Conservation (phyloP, 805 yeast species). For the Wickerhamomyces tratensis region DNA sequence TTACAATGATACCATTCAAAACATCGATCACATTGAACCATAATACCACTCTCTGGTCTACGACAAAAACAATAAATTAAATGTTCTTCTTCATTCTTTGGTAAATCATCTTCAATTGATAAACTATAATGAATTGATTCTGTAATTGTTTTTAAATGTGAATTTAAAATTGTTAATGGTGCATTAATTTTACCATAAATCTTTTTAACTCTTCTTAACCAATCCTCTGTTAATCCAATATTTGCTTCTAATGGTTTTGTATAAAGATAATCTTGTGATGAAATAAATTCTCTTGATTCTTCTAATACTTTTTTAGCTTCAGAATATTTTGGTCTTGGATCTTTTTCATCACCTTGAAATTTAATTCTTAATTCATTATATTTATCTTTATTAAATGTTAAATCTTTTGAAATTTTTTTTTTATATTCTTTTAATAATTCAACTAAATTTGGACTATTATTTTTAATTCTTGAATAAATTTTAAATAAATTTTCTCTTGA, state of each 20-base stretch:
- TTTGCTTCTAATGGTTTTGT: slow-evolving; percentile 10
- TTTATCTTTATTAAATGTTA: slow-evolving; percentile 1
- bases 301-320: slow-evolving; percentile 19
- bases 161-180: slow-evolving; percentile 18
- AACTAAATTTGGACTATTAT: slow-evolving; percentile 7
- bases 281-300: slow-evolving; percentile 6
- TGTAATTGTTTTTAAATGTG: slow-evolving; percentile 16
- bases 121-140: slow-evolving; percentile 14
- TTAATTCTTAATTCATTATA: slow-evolving; percentile 6
- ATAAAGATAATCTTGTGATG: neutral
- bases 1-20: slow-evolving; percentile 62
- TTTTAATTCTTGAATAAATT: slow-evolving; percentile 4
- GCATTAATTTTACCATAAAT: slow-evolving; percentile 27
- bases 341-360: slow-evolving; percentile 20
- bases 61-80: slow-evolving; percentile 52
- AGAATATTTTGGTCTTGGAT: slow-evolving; percentile 21
- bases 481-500: slow-evolving; percentile 9
- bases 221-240: slow-evolving; percentile 22
- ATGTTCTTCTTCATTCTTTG: slow-evolving; percentile 10
- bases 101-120: slow-evolving; percentile 12
- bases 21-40: slow-evolving; percentile 66
- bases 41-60: slow-evolving; percentile 46
- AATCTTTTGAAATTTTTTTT: slow-evolving; percentile 1
- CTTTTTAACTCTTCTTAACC: slow-evolving; percentile 25
- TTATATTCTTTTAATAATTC: slow-evolving; percentile 3